Evolutionary conservation across 345 rosid species (phyloP), one percentile per base, ranked within the genome.

Genomic region (Durio zibethinus): DNA sequence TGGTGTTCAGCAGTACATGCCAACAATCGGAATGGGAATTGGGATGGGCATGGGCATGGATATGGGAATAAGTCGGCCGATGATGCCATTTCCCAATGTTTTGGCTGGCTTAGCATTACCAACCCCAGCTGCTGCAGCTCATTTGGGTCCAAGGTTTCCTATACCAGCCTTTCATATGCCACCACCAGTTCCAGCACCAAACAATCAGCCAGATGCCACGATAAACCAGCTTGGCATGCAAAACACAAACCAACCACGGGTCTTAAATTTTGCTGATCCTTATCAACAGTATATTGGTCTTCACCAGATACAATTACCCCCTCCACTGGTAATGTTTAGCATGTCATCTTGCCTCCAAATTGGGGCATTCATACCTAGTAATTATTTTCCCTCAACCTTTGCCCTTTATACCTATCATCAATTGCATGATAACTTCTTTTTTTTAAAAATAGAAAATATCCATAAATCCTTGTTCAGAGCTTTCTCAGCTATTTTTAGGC

Each of bases 51-150:
- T 91, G 88, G 87, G 83, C 78, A 80, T 85, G 82, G 89, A 84
- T 29, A 80, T 89, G 84, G 90, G 88, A 70, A 83, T 88, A 89
- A 87, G 54, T 61, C 76, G 90, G 23, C 90, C 90, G 21, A 88
- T 95, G 84, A 87, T 88, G 88, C 93, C 96, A 67, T 93, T 89
- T 83, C 94, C 91, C 7, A 91, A 88, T 75, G 88, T 89, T 79
- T 76, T 92, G 56, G 78, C 96, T 7, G 81, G 92, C 81, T 82
- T 87, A 59, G 77, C 89, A 18, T 78, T 92, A 56, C 84, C 96
- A 36, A 80, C 90, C 56, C 76, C 86, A 35, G 77, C 87, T 40
- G 85, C 88, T 73, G 90, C 88, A 21, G 83, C 91, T 78, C 92
- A 83, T 73, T 73, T 92, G 80, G 86, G 87, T 54, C 85, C 89